A percentile compares a stretch with the other conserved stretches of the same genome.
Conservation (phyloP, 2,329 filamentous ascomycete genomes). For the Sarocladiaceae sp. region DNA sequence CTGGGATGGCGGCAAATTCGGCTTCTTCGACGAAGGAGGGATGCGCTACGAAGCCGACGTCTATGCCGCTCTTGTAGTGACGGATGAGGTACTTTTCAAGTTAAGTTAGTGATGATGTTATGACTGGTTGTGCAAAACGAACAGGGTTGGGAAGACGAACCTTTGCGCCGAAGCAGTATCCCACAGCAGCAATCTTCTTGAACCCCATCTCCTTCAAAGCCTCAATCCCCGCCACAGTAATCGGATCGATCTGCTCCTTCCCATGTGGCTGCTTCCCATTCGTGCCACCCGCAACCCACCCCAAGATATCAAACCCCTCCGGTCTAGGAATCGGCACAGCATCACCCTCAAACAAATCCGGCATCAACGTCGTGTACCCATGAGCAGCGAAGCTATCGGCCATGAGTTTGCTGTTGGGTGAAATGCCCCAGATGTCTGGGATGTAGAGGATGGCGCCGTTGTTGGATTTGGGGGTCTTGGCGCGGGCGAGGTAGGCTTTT, state of each 20-base stretch:
- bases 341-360: slow-evolving; percentile 36
- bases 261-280: slow-evolving; percentile 43
- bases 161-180: slow-evolving; percentile 65
- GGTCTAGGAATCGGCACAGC: slow-evolving; percentile 20
- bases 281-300: slow-evolving; percentile 35
- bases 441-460: slow-evolving; percentile 29
- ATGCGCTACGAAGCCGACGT: slow-evolving; percentile 61
- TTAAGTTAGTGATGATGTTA: neutral
- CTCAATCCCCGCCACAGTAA: slow-evolving; percentile 39
- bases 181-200: slow-evolving; percentile 50
- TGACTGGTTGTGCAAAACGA: too few relatives aligned
- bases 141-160: slow-evolving; percentile 43
- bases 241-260: slow-evolving; percentile 26
- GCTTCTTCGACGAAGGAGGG: slow-evolving; percentile 56
- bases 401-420: slow-evolving; percentile 34
- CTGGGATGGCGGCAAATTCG: slow-evolving; percentile 53
- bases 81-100: slow-evolving; percentile 63
- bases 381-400: slow-evolving; percentile 35
- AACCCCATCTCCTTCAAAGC: slow-evolving; percentile 49
- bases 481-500: slow-evolving; percentile 45
- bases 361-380: slow-evolving; percentile 33
- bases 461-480: slow-evolving; percentile 18
- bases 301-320: slow-evolving; percentile 24
- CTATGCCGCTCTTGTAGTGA: slow-evolving; percentile 52
- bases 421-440: slow-evolving; percentile 34